Evolutionary conservation across 2,329 filamentous ascomycete genomes (phyloP).

Genomic region (Aschersonia sp.): DNA sequence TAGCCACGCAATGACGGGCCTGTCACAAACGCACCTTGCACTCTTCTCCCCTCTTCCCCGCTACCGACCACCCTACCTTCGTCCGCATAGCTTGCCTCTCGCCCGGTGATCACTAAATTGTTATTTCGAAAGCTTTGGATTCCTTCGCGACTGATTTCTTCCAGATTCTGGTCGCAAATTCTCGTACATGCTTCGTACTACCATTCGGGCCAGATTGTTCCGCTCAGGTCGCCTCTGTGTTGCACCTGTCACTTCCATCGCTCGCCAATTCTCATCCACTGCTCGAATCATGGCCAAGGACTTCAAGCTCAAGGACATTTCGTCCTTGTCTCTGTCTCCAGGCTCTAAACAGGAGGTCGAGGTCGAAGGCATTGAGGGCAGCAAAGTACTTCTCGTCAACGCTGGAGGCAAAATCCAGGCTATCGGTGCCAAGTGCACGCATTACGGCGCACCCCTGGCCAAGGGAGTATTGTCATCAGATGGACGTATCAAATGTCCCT

Average conservation of each 20-base stretch:
- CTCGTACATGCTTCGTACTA: constrained; percentile 3
- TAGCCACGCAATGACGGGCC: neutral
- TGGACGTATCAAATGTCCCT: constrained; percentile 81
- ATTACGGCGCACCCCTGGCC: constrained; percentile 82
- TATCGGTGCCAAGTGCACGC: constrained; percentile 69
- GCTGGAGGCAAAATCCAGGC: constrained; percentile 64
- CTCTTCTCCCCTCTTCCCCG: neutral
- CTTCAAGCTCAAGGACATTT: constrained; percentile 63
- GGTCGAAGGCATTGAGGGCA: constrained; percentile 75
- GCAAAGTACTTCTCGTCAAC: constrained; percentile 78
- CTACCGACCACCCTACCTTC: too few species aligned
- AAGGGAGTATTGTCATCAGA: constrained; percentile 73
- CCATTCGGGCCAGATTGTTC: neutral
- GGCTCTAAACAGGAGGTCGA: constrained; percentile 81
- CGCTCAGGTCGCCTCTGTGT: neutral
- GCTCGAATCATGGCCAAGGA: constrained; percentile 34
- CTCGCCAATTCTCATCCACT: constrained; percentile 11
- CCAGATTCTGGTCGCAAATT: neutral
- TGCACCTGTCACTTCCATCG: neutral
- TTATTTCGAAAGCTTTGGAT: too few species aligned
- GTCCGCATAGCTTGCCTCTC: too few species aligned
- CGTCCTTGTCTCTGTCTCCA: constrained; percentile 58
- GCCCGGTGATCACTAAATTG: too few species aligned
- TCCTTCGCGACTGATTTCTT: neutral
- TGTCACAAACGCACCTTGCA: neutral